phyloP scores from a whole-genome alignment of 306 rosid species.

The Parietaria judaica region DNA sequence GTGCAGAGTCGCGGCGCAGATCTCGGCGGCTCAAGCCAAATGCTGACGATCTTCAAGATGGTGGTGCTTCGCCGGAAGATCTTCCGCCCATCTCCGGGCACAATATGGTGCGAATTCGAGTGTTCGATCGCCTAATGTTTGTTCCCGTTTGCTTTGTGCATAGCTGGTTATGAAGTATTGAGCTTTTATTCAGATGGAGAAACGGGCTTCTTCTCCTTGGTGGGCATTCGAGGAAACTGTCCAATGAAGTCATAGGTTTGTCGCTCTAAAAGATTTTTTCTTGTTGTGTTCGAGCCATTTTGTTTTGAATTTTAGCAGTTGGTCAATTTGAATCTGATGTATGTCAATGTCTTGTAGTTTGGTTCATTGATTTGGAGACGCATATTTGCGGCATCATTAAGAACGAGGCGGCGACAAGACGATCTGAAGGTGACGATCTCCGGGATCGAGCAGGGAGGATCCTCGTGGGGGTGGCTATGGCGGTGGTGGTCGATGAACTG shows the following conservation, averaged over 20 bases:
- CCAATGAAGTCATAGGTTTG: constrained; percentile 58
- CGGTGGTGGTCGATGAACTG: too few species aligned
- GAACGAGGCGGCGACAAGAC: constrained; percentile 32
- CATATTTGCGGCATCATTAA: constrained; percentile 48
- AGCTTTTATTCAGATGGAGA: constrained; percentile 57
- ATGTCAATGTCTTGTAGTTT: constrained; percentile 50
- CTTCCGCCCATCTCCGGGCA: constrained; percentile 69
- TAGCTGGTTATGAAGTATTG: constrained; percentile 11
- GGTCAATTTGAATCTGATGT: constrained; percentile 22
- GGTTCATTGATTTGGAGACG: constrained; percentile 61
- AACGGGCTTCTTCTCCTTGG: constrained; percentile 74
- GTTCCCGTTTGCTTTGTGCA: constrained; percentile 1
- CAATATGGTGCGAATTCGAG: constrained; percentile 48
- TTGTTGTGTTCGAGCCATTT: constrained; percentile 7
- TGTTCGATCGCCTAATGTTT: background rate
- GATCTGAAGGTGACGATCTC: too few species aligned
- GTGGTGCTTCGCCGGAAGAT: constrained; percentile 3
- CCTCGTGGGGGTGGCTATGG: too few species aligned
- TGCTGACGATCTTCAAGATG: constrained; percentile 31
- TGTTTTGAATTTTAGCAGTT: constrained; percentile 3
- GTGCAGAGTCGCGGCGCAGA: too few species aligned
- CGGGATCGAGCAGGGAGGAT: too few species aligned
- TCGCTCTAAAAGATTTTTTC: constrained; percentile 17
- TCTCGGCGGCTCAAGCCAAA: constrained; percentile 36
- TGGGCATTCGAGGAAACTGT: constrained; percentile 56